Percentiles rank a stretch among this genome's conserved stretches.
These are phyloP conservation scores for Podosphaera xanthii DNA, from an alignment of 2,329 filamentous ascomycete genomes.

Conservation along the genomic window DNA sequence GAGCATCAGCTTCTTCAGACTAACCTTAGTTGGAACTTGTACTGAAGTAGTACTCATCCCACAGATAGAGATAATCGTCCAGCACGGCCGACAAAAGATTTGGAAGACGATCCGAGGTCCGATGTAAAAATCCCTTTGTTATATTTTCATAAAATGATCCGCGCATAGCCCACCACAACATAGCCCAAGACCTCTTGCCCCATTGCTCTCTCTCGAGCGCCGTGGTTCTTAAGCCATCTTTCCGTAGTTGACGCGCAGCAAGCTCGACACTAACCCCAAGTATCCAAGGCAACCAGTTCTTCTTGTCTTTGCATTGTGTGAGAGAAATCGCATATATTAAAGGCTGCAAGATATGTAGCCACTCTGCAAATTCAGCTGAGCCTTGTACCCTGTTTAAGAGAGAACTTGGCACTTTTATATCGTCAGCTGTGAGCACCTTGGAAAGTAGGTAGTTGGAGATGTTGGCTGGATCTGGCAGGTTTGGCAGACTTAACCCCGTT, in stretches of 20 bases:
- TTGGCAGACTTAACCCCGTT: conserved; percentile 67
- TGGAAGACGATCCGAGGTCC: conserved; percentile 19
- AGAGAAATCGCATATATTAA: conserved; percentile 70
- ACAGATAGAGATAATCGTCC: conserved; percentile 92
- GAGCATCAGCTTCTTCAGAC: background rate
- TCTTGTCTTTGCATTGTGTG: conserved; percentile 43
- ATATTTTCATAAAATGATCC: conserved; percentile 93
- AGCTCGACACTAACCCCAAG: conserved; percentile 70
- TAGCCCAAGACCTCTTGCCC: conserved; percentile 65
- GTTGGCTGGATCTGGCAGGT: conserved; percentile 56
- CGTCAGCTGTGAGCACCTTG: conserved; percentile 82
- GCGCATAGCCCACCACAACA: conserved; percentile 91
- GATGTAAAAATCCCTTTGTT: conserved; percentile 51
- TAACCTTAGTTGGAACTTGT: conserved; percentile 13
- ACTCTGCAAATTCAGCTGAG: conserved; percentile 51
- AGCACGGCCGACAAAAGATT: conserved; percentile 65
- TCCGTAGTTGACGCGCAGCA: conserved; percentile 59
- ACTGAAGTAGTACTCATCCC: conserved; percentile 88
- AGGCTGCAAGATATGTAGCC: conserved; percentile 78
- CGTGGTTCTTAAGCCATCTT: conserved; percentile 45
- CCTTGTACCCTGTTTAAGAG: conserved; percentile 69
- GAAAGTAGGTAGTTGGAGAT: conserved; percentile 72
- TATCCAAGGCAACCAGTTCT: conserved; percentile 80
- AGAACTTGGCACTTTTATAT: conserved; percentile 77
- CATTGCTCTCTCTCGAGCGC: conserved; percentile 78